These are phyloP conservation scores for Coprinopsis sp. DNA, from an alignment of 768 basidiomycete genomes.

Conservation along the genomic window DNA sequence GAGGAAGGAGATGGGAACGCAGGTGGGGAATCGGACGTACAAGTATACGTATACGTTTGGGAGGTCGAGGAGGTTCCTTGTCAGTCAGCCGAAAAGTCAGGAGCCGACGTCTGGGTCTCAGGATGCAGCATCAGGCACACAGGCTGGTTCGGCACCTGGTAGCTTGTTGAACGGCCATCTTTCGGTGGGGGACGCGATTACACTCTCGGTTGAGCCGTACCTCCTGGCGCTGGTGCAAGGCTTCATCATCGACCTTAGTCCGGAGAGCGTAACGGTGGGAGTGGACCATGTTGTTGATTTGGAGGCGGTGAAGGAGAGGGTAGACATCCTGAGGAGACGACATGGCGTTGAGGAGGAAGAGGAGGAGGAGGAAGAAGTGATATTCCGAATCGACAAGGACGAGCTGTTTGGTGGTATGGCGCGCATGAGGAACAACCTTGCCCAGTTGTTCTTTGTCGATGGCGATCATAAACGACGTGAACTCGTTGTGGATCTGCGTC, in stretches of 20 bases:
- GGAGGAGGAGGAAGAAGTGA: constrained; percentile 19
- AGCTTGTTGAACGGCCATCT: constrained; percentile 75
- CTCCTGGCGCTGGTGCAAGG: constrained; percentile 83
- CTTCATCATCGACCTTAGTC: constrained; percentile 70
- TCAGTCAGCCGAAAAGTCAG: not conserved
- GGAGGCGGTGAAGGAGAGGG: constrained; percentile 12
- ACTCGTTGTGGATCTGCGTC: constrained; percentile 76
- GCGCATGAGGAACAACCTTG: constrained; percentile 85
- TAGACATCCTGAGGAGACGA: constrained; percentile 7
- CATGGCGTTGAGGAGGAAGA: not conserved
- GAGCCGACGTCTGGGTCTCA: too few relatives aligned
- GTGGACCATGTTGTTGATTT: constrained; percentile 70
- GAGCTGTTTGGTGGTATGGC: constrained; percentile 85
- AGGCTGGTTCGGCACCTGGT: constrained; percentile 12
- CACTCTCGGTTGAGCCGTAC: constrained; percentile 81
- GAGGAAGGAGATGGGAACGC: constrained; percentile 14
- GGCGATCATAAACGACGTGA: constrained; percentile 64
- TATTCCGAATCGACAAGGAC: constrained; percentile 92
- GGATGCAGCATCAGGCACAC: too few relatives aligned
- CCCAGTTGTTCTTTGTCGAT: constrained; percentile 78
- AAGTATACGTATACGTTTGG: constrained; percentile 74
- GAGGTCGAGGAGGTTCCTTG: constrained; percentile 22
- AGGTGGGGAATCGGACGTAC: constrained; percentile 56
- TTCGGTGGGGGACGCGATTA: constrained; percentile 74
- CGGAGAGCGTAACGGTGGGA: constrained; percentile 64